Evolutionary conservation across 768 basidiomycete species (phyloP), one percentile per base, ranked within the genome.

Genomic region (Coprinopsis strossmayeri): DNA sequence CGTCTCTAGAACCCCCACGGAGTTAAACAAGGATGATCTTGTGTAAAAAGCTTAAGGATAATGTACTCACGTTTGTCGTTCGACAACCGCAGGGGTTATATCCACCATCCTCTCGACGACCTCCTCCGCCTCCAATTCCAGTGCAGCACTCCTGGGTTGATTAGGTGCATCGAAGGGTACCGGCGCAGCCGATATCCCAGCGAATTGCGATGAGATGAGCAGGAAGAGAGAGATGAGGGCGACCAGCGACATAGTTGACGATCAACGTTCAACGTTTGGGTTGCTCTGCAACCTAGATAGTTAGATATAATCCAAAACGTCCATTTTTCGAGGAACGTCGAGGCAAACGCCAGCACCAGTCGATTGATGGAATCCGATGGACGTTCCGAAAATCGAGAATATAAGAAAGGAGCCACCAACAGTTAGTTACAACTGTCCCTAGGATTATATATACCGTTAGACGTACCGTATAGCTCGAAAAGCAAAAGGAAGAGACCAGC

Each of bases 111-210:
- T 15, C 27, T 32, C 27, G 11, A 32, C 27, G 4, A 45, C 27
- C 15, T 20, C 43, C 5, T 20, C 23, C 25, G 4, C 21, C 43
- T 13, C 21, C 4, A 13, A 18, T 5, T 11, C n/a, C 38, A 17
- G n/a, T 7, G 23, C 21, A n/a, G 18, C 27, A 18, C 49, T 37
- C 21, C 26, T 35, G 15, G 34, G 11, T 43, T 35, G 25, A 41
- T 24, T 9, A 11, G 35, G 17, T 5, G 35, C 5, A 20, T 32
- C n/a, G 2, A 18, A 9, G 13, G 35, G 21, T 12, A 37, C 34
- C 42, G 50, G 50, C 24, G 17, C 45, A 46, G 50, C 43, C 45
- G 42, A 46, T 7, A 37, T 24, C 17, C 43, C 37, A 3, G 46
- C 4, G 10, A 24, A 10, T 21, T 35, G 18, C 17, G 24, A 13